Evolutionary conservation across 1,284 basidiomycete species (phyloP), one percentile per base, ranked within the genome.

Genomic region (Cystobasidium slooffiae): DNA sequence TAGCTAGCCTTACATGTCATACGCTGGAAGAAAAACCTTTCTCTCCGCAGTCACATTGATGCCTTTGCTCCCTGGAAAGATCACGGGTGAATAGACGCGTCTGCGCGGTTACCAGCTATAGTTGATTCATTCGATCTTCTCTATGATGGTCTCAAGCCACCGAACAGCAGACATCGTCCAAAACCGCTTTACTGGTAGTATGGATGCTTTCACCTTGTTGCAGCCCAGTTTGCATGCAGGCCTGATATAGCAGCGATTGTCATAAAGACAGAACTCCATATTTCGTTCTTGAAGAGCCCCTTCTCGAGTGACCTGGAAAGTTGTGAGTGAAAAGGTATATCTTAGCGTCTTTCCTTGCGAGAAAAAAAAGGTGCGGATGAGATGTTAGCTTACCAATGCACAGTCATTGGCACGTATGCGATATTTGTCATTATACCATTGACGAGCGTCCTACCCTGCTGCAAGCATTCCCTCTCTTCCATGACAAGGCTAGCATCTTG

Each of bases 241-340:
- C 49, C 51, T 22, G 62, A 65, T 7, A 73, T 39, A 24, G 51
- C 70, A 31, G 70, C 70, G 41, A 66, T 65, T 10, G 63, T 47
- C 63, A 65, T 66, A 44, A 73, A 73, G 52, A 73, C 70, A 12
- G 62, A 65, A 44, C 47, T 58, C 70, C 70, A 73, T n/a, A 73
- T 65, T 24, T 65, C 62, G 22, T 49, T 62, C 53, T 62, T 49
- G 70, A 73, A 73, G n/a, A 66, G 16, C 20, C 70, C 70, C 16
- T 65, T 46, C 20, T 31, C 52, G 20, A 73, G 63, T n/a, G 70
- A 73, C 70, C 70, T 73, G 53, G 16, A 9, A 1, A 64, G 7
- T 22, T n/a, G 64, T 41, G 39, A 24, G 10, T 51, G 10, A 56
- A 31, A 6, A 16, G 37, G 3, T 41, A 24, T 31, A 10, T 44